A percentile compares a stretch with the other conserved stretches of the same genome.
These are phyloP conservation scores for Rauvolfia tetraphylla DNA, from an alignment of 257 asterid genomes.

Conservation along the genomic window DNA sequence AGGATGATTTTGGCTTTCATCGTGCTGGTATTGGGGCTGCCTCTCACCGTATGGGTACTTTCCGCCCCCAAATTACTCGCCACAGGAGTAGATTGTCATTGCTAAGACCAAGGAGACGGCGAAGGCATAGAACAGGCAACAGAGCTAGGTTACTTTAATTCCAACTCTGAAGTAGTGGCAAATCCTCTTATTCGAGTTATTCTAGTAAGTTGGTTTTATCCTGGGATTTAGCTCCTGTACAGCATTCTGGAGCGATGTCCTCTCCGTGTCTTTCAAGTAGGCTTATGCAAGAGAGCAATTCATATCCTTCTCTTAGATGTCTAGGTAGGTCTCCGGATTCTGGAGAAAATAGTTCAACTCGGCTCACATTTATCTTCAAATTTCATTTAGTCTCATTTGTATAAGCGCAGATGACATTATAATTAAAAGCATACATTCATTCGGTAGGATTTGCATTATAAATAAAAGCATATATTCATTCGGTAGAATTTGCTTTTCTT, in stretches of 20 bases:
- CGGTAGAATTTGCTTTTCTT: no score
- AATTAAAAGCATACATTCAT: neutral
- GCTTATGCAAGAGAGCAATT: no score
- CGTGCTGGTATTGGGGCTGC: slow-evolving; percentile 14
- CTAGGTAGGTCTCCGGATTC: no score
- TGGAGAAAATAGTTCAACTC: no score
- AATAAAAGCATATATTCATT: no score
- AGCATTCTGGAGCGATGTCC: no score
- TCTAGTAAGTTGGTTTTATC: no score
- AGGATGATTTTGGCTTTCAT: slow-evolving; percentile 18
- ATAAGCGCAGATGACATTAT: neutral
- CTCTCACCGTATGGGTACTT: slow-evolving; percentile 3
- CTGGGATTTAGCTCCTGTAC: no score
- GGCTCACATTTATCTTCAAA: neutral
- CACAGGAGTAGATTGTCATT: slow-evolving; percentile 6
- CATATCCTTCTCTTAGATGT: no score
- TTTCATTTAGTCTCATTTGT: neutral
- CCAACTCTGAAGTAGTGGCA: neutral
- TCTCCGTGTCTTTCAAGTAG: no score
- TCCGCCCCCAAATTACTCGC: slow-evolving; percentile 2
- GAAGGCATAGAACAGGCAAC: slow-evolving; percentile 16
- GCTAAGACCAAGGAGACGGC: slow-evolving; percentile 25
- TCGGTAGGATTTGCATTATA: neutral
- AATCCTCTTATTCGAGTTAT: neutral
- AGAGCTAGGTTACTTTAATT: slow-evolving; percentile 6